Conservation (phyloP, 768 basidiomycete genomes). For the Suillus lakei region DNA sequence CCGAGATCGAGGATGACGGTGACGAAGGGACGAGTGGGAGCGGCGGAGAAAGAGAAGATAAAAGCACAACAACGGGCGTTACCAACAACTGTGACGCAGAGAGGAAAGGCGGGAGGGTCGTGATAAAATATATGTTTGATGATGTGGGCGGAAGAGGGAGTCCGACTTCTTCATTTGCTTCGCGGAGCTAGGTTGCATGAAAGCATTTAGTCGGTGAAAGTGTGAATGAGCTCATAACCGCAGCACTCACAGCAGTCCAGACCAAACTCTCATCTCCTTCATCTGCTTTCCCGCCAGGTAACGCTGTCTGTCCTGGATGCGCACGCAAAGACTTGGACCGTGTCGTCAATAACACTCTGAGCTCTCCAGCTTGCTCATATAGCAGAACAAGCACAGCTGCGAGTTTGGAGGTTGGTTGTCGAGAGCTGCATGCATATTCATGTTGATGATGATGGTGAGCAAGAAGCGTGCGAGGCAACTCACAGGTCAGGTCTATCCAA, state of each 20-base stretch:
- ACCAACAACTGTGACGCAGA: slow-evolving; percentile 74
- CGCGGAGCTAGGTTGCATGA: slow-evolving; percentile 58
- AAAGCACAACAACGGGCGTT: slow-evolving; percentile 76
- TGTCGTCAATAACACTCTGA: slow-evolving; percentile 85
- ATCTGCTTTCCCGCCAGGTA: slow-evolving; percentile 84
- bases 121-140: slow-evolving; percentile 62
- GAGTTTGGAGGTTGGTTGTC: slow-evolving; percentile 47
- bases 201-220: not conserved
- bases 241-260: slow-evolving; percentile 71
- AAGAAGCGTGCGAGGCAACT: slow-evolving; percentile 33
- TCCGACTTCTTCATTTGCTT: slow-evolving; percentile 86
- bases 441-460: not conserved
- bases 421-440: slow-evolving; percentile 29
- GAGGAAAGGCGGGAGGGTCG: slow-evolving; percentile 67
- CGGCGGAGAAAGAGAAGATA: slow-evolving; percentile 46
- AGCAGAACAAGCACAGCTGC: slow-evolving; percentile 83
- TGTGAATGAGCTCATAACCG: not conserved
- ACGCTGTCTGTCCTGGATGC: slow-evolving; percentile 81
- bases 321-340: slow-evolving; percentile 76
- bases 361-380: slow-evolving; percentile 67
- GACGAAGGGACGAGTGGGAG: not conserved
- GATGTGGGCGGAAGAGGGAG: slow-evolving; percentile 54
- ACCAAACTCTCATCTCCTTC: slow-evolving; percentile 63
- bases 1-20: no score
- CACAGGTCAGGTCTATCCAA: slow-evolving; percentile 55